Evolutionary conservation across 345 rosid genomes (phyloP).

Genomic region (Carallia pectinifolia): DNA sequence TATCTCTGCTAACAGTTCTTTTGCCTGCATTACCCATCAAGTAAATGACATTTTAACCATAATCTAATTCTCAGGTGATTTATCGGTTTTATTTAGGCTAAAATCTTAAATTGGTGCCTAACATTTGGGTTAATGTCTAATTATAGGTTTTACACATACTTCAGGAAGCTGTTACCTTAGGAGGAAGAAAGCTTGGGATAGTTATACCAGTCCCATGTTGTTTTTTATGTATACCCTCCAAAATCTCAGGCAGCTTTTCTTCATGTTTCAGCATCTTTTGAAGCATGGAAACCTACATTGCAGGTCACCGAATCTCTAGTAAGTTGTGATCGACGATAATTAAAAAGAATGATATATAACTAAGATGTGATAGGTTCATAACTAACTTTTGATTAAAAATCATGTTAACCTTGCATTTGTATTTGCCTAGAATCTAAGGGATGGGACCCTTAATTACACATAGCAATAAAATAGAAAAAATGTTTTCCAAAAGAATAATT

Average conservation of each 20-base stretch:
- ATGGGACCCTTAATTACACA: no score
- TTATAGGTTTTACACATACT: no score
- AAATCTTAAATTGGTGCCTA: no score
- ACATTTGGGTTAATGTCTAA: no score
- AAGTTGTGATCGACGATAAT: background rate
- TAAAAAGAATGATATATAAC: background rate
- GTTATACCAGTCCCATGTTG: conserved; percentile 39
- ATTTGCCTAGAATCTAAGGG: no score
- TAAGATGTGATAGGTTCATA: background rate
- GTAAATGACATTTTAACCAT: background rate
- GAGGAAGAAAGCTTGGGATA: conserved; percentile 74
- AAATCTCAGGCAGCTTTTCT: conserved; percentile 67
- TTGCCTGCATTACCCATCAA: conserved; percentile 41
- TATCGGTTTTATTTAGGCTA: no score
- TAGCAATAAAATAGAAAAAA: no score
- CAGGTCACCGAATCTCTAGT: background rate
- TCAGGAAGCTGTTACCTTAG: conserved; percentile 48
- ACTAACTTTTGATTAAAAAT: no score
- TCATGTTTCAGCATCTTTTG: conserved; percentile 78
- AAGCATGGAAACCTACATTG: conserved; percentile 57
- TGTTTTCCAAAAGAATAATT: no score
- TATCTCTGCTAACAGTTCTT: conserved; percentile 72
- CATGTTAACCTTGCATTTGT: no score
- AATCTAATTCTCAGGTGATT: background rate
- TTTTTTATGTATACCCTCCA: conserved; percentile 51